Base-by-base conservation (phyloP, 768 basidiomycete species). In the Paxillus rubicundulus region DNA sequence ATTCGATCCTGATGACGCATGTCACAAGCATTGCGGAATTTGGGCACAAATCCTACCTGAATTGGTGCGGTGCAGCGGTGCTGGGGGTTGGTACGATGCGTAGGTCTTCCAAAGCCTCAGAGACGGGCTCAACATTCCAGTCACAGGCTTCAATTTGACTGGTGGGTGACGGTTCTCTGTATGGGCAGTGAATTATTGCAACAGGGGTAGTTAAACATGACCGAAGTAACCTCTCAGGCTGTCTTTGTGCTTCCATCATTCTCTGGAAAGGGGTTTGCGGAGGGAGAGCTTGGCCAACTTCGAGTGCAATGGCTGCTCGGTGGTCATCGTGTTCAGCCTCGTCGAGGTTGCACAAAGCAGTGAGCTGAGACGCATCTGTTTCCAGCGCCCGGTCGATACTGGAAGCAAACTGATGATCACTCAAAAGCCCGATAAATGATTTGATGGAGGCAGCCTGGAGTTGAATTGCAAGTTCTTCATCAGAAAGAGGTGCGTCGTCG, bases 401-500 rank as follows among this genome's bases (percentile, higher is more conserved):
- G 48, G 60, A 64, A 0, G 81, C 80, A 10, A 78, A 59, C 14
- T 61, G 64, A 13, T 64, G 51, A 53, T 81, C 79, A 2, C 67
- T 61, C 24, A 74, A 61, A n/a, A 62, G 39, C 0, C 56, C 58
- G 4, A 76, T 50, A 38, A 70, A 52, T 9, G 59, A 54, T 7
- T 64, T 52, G 5, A 77, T 47, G 14, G 72, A 68, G 27, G 76
- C 68, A 3, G 66, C 65, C 48, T 79, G 78, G 1, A 77, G 38
- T 34, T 69, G 66, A 8, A 79, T 63, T 0, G 82, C 82, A 8
- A 73, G 48, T 36, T 79, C 76, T 36, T 75, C 73, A 57, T 84
- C 81, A 0, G 71, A 64, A 6, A 63, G 61, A 2, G 68, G 61
- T 1, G 58, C 53, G 39, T 61, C 68, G 2, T 61, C 63, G 20